These are phyloP conservation scores for Trifolium pratense DNA, from an alignment of 306 rosid genomes.

Conservation along the genomic window DNA sequence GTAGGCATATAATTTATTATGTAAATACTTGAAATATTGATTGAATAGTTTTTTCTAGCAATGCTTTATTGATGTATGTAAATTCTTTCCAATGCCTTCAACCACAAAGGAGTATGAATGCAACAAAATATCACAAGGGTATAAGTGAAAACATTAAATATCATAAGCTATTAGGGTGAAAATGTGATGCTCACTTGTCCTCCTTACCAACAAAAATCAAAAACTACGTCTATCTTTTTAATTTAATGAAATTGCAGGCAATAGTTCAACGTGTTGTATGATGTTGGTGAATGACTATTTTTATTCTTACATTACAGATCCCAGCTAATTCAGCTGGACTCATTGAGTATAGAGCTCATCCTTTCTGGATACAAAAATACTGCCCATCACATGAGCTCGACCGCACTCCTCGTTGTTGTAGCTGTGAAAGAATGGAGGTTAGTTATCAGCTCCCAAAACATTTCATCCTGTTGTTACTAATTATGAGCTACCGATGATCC, in stretches of 20 bases:
- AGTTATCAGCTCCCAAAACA: conserved; percentile 39
- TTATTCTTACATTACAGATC: conserved; percentile 60
- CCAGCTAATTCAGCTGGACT: conserved; percentile 89
- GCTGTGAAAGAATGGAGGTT: conserved; percentile 99
- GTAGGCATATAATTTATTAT: too few species aligned
- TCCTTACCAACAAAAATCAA: background rate
- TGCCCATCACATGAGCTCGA: conserved; percentile 96
- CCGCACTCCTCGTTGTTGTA: conserved; percentile 94
- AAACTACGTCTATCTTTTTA: background rate
- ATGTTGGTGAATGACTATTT: conserved; percentile 15
- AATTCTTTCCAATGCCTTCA: background rate
- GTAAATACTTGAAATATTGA: background rate
- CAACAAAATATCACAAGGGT: background rate
- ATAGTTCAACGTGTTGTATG: background rate
- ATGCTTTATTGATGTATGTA: background rate
- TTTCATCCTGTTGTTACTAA: background rate
- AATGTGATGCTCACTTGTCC: conserved; percentile 5
- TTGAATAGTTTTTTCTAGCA: background rate
- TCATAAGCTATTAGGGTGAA: background rate
- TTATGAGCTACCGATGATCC: conserved; percentile 3
- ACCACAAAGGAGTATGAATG: background rate
- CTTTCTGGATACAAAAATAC: conserved; percentile 91
- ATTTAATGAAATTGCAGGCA: background rate
- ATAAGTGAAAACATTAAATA: conserved; percentile 3
- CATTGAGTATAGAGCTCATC: conserved; percentile 96